Percentiles rank a stretch among this genome's conserved stretches.
phyloP scores from a whole-genome alignment of 108 stramenopile genomes.

The Fistulifera solaris region DNA sequence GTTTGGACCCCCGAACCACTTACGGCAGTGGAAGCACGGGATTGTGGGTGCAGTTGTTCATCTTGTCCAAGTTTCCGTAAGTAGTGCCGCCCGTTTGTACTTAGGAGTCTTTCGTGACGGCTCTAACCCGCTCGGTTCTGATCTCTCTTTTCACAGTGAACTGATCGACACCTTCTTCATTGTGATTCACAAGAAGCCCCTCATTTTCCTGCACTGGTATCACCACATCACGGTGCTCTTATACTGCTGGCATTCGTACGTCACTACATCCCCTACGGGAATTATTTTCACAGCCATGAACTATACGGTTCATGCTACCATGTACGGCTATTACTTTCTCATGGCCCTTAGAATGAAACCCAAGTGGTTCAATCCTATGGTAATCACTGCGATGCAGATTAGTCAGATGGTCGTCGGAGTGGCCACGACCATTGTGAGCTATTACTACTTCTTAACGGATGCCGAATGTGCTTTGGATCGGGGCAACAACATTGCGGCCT shows the following conservation, averaged over 20 bases:
- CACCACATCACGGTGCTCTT: constrained; percentile 95
- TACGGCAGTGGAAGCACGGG: constrained; percentile 81
- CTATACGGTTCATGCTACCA: constrained; percentile 95
- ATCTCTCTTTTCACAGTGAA: constrained; percentile 38
- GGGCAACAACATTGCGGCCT: constrained; percentile 81
- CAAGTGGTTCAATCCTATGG: constrained; percentile 78
- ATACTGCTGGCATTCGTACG: constrained; percentile 97
- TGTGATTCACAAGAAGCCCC: constrained; percentile 90
- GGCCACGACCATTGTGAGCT: constrained; percentile 49
- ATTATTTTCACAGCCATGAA: constrained; percentile 99
- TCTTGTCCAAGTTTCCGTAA: constrained; percentile 85
- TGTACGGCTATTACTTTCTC: constrained; percentile 98
- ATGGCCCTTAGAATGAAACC: constrained; percentile 76
- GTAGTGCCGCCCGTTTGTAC: no score
- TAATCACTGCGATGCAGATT: constrained; percentile 86
- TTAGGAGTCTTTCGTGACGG: no score
- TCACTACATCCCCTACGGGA: constrained; percentile 76
- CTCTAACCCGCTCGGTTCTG: no score
- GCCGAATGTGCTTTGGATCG: constrained; percentile 46
- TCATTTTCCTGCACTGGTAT: constrained; percentile 98
- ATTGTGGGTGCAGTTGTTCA: constrained; percentile 90
- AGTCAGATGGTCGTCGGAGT: constrained; percentile 94
- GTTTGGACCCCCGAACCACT: constrained; percentile 43
- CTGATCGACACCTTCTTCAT: constrained; percentile 96
- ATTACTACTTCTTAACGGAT: constrained; percentile 50